Evolutionary conservation across 2,329 filamentous ascomycete species (phyloP), one percentile per base, ranked within the genome.

Genomic region (Trichoderma guizhouense): DNA sequence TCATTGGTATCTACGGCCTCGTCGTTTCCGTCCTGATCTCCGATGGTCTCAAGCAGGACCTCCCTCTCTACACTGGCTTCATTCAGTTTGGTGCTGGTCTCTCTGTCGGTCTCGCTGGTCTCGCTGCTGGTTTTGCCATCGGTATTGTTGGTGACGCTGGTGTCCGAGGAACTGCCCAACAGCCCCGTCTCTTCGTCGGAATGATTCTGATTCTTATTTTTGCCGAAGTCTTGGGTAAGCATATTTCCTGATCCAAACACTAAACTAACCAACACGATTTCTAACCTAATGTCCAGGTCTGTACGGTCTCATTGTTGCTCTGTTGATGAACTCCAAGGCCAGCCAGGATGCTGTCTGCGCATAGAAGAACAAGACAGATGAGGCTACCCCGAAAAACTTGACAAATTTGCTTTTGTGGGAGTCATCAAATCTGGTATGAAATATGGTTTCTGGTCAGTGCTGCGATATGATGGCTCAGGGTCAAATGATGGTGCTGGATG

Each of bases 321-420:
- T 99, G 81, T 91, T 99, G 82, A 99, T 99, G 97, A 99, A 98
- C 93, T 97, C 96, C 73, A 97, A 96, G 87, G 93, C 92, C 51
- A 84, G 84, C 73, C 84, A 90, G 77, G 88, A 91, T 79, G 87
- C 87, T 77, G 81, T 76, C 73, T 94, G 92, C 84, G 53, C 61
- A 62, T 71, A 72, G 39, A 26, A 26, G 30, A 32, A 53, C 21
- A 1, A 63, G 12, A 32, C 61, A 34, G 21, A 26, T 5, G 61
- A 53, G 72, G 53, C 58, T 43, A 58, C 71, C 62, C 64, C 69
- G 63, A 71, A 73, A 69, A 71, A 36, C 53, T 66, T 60, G 61
- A 36, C 53, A 60, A 57, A 30, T 62, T 30, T 62, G 67, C 26
- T 43, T 65, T 57, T 51, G 39, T 57, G 55, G 62, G 28, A 58